Percentiles rank a stretch among this genome's conserved stretches.
Evolutionary conservation across 2,329 filamentous ascomycete genomes (phyloP).

Genomic region (Phialemonium atrogriseum): DNA sequence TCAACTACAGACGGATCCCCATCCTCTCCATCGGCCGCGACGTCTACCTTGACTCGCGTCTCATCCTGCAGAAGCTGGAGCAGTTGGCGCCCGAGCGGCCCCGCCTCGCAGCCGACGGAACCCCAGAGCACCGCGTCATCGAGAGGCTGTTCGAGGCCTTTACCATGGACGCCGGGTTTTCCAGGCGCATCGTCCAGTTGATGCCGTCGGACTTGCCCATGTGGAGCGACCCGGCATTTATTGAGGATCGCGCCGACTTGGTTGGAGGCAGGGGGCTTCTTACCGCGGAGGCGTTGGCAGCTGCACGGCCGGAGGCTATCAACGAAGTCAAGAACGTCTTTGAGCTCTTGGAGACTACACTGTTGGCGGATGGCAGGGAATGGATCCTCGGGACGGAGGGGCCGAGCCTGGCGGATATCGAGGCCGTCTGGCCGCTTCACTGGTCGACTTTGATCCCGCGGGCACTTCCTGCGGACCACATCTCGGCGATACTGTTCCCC

Average conservation of each 20-base stretch:
- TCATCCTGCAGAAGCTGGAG: conserved; percentile 60
- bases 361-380: conserved; percentile 56
- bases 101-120: conserved; percentile 24
- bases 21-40: conserved; percentile 57
- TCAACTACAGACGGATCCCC: conserved; percentile 63
- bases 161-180: conserved; percentile 49
- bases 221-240: conserved; percentile 49
- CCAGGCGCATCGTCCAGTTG: conserved; percentile 40
- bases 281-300: conserved; percentile 15
- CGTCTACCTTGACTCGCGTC: conserved; percentile 61
- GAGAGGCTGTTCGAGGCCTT: conserved; percentile 48
- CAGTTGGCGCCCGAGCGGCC: conserved; percentile 34
- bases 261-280: conserved; percentile 18
- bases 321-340: conserved; percentile 45
- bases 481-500: conserved; percentile 47
- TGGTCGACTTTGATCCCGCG: conserved; percentile 54
- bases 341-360: conserved; percentile 49
- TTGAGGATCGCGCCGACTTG: conserved; percentile 44
- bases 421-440: conserved; percentile 59
- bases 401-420: conserved; percentile 57
- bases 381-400: conserved; percentile 50
- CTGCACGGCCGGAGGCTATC: conserved; percentile 43
- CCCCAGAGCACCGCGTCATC: conserved; percentile 33
- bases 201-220: conserved; percentile 48
- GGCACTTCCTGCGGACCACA: conserved; percentile 41